Evolutionary conservation across 768 basidiomycete genomes (phyloP), one percentile per base, ranked within the genome.

Genomic region (Pisolithus tinctorius): DNA sequence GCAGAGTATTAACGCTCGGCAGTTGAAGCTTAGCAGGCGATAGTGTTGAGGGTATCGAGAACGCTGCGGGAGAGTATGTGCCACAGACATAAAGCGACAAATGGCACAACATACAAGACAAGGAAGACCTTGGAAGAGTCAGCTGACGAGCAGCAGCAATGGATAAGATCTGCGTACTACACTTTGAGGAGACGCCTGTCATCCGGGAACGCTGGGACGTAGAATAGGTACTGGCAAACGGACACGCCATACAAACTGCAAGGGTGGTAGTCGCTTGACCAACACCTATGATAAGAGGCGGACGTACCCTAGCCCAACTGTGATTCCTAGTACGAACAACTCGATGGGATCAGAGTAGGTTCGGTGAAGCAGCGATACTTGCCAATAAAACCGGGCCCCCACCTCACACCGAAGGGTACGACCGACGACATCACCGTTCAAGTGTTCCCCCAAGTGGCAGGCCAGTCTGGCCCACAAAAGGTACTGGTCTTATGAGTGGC

Each of bases 361-460:
- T 39, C 11, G 25, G 41, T 20, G 6, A 3, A 37, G 20, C 16
- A 31, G 25, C 29, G 4, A 17, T 34, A 25, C 61, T 25, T 45
- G 58, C 61, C 61, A 46, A 61, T 54, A 14, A 55, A 23, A 8
- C 55, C 57, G 31, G 59, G 55, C 8, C 51, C 53, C 57, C 56
- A 61, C 6, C 20, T 16, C 7, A 25, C 17, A 11, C 39, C 26
- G 42, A 29, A n/a, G 3, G 52, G 34, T 34, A 13, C 14, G 11
- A 14, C 34, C 34, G 34, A 34, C 34, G 34, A 34, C 34, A 34
- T 34, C 34, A 14, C 34, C 13, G 34, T 34, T 34, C 11, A 34
- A 34, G 34, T 34, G 11, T 13, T 34, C 34, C 34, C 34, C 13
- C 13, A 4, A 34, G n/a, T n/a, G n/a, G 34, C 11, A 20, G 20